Conservation (phyloP, 164 flowering plant genomes). For the grape (Vitis vinifera) region ASM3070453v1 NC_081809.1:2753501-2754000, state of each 20-base stretch:
- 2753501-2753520: constrained; percentile 50
- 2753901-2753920: too few species aligned
- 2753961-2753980: too few species aligned
- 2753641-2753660: constrained; percentile 69
- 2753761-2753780: too few species aligned
- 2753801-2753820: too few species aligned
- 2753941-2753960: too few species aligned
- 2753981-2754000: too few species aligned
- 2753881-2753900: too few species aligned
- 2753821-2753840: too few species aligned
- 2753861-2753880: too few species aligned
- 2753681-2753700: constrained; percentile 27
- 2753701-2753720: not conserved
- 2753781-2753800: too few species aligned
- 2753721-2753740: not conserved
- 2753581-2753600: constrained; percentile 53
- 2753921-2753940: too few species aligned
- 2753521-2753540: constrained; percentile 61
- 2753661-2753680: constrained; percentile 56
- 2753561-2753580: constrained; percentile 50
- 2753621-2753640: constrained; percentile 59
- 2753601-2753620: constrained; percentile 72
- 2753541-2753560: constrained; percentile 62
- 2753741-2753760: not conserved
- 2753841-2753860: too few species aligned